Conservation (phyloP, 495 filamentous ascomycete species). For the Lentithecium fluviatile region DNA sequence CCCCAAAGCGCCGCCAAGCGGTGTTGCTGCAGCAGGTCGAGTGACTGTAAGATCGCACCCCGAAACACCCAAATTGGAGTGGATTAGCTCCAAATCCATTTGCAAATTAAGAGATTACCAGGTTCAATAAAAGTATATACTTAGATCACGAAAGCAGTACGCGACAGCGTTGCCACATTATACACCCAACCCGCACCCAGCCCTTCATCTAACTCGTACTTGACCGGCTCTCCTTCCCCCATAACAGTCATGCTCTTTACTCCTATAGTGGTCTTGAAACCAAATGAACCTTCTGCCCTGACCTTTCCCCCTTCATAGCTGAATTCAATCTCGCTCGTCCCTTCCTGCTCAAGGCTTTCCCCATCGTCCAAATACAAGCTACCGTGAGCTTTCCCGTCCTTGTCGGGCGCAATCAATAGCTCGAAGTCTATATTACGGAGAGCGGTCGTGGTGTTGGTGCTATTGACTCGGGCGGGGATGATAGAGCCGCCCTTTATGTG, state of each 20-base stretch:
- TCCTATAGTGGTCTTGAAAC: constrained; percentile 11
- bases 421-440: constrained; percentile 67
- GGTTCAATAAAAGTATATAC: too few relatives aligned
- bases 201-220: constrained; percentile 21
- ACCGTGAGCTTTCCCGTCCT: constrained; percentile 50
- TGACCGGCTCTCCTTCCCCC: constrained; percentile 2
- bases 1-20: too few relatives aligned
- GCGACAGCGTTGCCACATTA: neutral
- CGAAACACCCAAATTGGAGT: too few relatives aligned
- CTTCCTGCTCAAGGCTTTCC: constrained; percentile 36
- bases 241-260: constrained; percentile 20
- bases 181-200: constrained; percentile 8
- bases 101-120: too few relatives aligned
- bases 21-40: too few relatives aligned
- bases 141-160: too few relatives aligned
- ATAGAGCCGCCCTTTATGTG: constrained; percentile 70
- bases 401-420: constrained; percentile 63
- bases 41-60: too few relatives aligned
- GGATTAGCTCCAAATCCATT: too few relatives aligned
- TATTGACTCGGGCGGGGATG: constrained; percentile 60
- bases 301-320: constrained; percentile 15
- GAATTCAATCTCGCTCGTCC: constrained; percentile 25
- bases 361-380: constrained; percentile 53
- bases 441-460: constrained; percentile 68
- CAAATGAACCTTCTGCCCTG: constrained; percentile 11